A percentile compares a stretch with the other conserved stretches of the same genome.
Evolutionary conservation across 306 rosid species (phyloP).

Genomic region (Prunus campanulata): DNA sequence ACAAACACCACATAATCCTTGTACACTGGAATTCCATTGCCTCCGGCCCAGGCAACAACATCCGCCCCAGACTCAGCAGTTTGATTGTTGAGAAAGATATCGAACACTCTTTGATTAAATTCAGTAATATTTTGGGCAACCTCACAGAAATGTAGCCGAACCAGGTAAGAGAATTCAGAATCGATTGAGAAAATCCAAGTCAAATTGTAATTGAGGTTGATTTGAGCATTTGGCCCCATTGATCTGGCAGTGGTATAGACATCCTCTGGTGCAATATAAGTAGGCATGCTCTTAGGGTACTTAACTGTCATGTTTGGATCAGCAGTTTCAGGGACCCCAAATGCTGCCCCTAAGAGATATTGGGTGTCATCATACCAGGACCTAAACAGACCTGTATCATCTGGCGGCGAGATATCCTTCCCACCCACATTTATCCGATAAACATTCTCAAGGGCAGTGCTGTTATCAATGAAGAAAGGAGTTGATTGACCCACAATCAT

Average conservation of each 20-base stretch:
- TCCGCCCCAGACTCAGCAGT: conserved; percentile 54
- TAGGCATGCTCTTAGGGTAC: conserved; percentile 42
- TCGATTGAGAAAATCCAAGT: conserved; percentile 79
- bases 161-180: conserved; percentile 76
- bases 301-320: conserved; percentile 46
- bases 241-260: conserved; percentile 80
- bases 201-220: conserved; percentile 71
- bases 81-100: conserved; percentile 60
- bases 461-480: conserved; percentile 45
- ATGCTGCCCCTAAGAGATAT: conserved; percentile 58
- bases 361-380: conserved; percentile 67
- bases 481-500: conserved; percentile 42
- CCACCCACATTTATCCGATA: conserved; percentile 88
- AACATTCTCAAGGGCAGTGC: conserved; percentile 67
- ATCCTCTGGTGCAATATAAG: conserved; percentile 60
- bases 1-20: conserved; percentile 60
- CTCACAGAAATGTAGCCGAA: conserved; percentile 94
- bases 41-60: conserved; percentile 36
- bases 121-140: conserved; percentile 33
- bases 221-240: conserved; percentile 57
- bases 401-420: conserved; percentile 66
- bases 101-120: conserved; percentile 58
- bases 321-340: conserved; percentile 54
- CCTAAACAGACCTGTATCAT: conserved; percentile 83
- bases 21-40: conserved; percentile 49